Evolutionary conservation across 257 asterid genomes (phyloP).

Genomic region (Jacaranda copaia): DNA sequence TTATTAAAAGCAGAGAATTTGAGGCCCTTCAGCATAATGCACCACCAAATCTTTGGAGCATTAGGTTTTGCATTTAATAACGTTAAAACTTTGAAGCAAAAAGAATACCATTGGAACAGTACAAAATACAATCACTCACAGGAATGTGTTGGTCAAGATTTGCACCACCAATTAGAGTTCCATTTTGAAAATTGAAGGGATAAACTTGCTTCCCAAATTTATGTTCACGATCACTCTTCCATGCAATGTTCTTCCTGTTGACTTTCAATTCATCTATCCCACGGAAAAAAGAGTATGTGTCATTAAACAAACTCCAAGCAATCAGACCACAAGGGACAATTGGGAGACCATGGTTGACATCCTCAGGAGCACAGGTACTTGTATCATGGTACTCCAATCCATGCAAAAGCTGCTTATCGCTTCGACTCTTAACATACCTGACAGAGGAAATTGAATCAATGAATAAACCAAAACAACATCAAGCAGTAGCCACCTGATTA

Average conservation of each 20-base stretch:
- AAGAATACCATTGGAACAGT: background rate
- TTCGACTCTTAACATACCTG: constrained; percentile 82
- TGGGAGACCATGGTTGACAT: constrained; percentile 59
- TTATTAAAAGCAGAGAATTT: background rate
- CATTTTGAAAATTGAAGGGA: constrained; percentile 79
- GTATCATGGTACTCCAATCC: constrained; percentile 56
- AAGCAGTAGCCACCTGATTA: background rate
- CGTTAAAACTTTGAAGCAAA: constrained; percentile 10
- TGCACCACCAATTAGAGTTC: constrained; percentile 77
- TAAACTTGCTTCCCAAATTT: constrained; percentile 76
- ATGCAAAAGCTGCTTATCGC: constrained; percentile 67
- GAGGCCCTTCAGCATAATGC: background rate
- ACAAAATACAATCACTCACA: constrained; percentile 52
- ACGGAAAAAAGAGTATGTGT: constrained; percentile 66
- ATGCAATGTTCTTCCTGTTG: constrained; percentile 70
- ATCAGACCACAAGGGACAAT: constrained; percentile 84
- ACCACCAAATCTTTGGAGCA: constrained; percentile 15
- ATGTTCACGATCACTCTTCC: constrained; percentile 85
- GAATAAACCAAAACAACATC: background rate
- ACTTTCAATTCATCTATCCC: constrained; percentile 60
- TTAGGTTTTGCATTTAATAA: background rate
- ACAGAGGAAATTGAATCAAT: constrained; percentile 33
- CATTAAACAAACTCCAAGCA: constrained; percentile 87
- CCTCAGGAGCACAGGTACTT: constrained; percentile 73
- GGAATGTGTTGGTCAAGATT: constrained; percentile 65